Base-by-base conservation (phyloP, 1,284 basidiomycete species). In the Mycena citricolor region DNA sequence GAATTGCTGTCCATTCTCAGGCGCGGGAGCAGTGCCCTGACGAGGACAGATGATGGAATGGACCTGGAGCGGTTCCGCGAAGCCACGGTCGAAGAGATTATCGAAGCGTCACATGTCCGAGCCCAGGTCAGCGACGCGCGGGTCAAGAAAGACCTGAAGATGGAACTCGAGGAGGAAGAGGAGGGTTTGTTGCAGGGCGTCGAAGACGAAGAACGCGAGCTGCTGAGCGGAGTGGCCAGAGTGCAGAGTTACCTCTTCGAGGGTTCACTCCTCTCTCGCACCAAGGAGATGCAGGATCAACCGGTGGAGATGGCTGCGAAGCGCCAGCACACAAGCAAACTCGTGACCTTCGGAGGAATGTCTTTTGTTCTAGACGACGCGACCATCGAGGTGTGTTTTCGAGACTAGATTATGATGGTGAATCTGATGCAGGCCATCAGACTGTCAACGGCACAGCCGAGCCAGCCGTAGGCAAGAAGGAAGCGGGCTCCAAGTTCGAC, bases 211-310 rank as follows among this genome's bases (percentile, higher is more conserved):
- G 78, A 83, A 57, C 57, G 57, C n/a, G 57, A 49, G 46, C 56
- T 83, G 17, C 59, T 83, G 19, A 70, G 66, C 17, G 79, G 80
- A 4, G 64, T 78, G 12, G 79, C 77, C 5, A 71, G 73, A 44
- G 81, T 83, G 4, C 70, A 74, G 44, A 74, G 75, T 42, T 66
- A 78, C 23, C 56, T 82, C 17, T 83, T 81, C 45, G 80, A 83
- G 49, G 81, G 80, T 4, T 67, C 66, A 53, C 31, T 77, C 32
- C 56, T 81, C 28, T 44, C 64, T 26, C 67, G 65, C 19, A 30
- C 44, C n/a, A 57, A 58, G 45, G 53, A 57, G 33, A 72, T 75
- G 50, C 64, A 66, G 33, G 60, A n/a, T 3, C 47, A 63, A 11
- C 72, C 76, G 47, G 78, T 73, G 75, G 57, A 61, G 26, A 64